These are phyloP conservation scores for Lactarius sp. DNA, from an alignment of 768 basidiomycete species.

Conservation along the genomic window DNA sequence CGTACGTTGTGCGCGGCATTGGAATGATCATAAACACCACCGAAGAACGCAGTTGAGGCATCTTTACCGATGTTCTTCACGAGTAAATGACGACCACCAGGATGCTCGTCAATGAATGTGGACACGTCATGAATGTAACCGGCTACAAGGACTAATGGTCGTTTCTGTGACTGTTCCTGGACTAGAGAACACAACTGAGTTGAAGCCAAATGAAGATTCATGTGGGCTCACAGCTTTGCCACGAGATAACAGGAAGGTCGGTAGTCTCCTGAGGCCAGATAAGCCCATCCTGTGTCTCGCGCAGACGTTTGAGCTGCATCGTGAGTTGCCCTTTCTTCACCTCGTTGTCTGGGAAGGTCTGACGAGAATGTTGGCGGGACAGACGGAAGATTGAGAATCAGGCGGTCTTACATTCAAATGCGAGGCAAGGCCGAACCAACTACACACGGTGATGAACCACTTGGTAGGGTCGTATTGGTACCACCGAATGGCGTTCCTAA, in stretches of 20 bases:
- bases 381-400: background rate
- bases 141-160: slow-evolving; percentile 80
- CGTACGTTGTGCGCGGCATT: slow-evolving; percentile 83
- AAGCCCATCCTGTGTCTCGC: slow-evolving; percentile 69
- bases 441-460: slow-evolving; percentile 75
- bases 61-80: slow-evolving; percentile 85
- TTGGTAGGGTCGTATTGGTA: slow-evolving; percentile 92
- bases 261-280: slow-evolving; percentile 73
- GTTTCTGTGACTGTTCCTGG: slow-evolving; percentile 71
- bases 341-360: slow-evolving; percentile 64
- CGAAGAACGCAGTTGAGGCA: slow-evolving; percentile 91
- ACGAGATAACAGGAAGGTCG: slow-evolving; percentile 75
- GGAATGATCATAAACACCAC: slow-evolving; percentile 84
- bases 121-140: slow-evolving; percentile 92
- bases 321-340: slow-evolving; percentile 86
- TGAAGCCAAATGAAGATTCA: background rate
- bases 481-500: slow-evolving; percentile 93
- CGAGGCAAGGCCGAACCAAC: slow-evolving; percentile 51
- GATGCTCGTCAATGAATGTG: slow-evolving; percentile 84
- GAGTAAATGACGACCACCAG: slow-evolving; percentile 82
- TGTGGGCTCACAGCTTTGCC: slow-evolving; percentile 70
- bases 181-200: slow-evolving; percentile 38
- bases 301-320: slow-evolving; percentile 88
- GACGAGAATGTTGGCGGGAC: background rate
- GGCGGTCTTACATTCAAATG: slow-evolving; percentile 46